phyloP scores from a whole-genome alignment of 352 stramenopile genomes.

The Phytophthora meadii region DNA sequence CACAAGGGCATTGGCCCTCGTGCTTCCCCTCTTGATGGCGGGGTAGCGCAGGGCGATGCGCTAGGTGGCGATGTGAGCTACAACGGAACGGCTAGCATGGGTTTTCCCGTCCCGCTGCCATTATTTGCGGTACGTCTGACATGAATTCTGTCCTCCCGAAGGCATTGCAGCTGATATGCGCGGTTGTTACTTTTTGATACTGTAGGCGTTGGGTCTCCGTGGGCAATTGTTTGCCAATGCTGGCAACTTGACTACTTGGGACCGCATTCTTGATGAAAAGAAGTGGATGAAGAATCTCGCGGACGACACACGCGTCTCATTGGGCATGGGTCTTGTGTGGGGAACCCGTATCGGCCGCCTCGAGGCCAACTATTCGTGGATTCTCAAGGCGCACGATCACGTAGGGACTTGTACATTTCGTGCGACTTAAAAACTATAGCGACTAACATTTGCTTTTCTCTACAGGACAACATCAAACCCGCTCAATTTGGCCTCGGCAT shows the following conservation, averaged over 20 bases:
- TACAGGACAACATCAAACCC: constrained; percentile 87
- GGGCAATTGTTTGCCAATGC: constrained; percentile 92
- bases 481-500: constrained; percentile 86
- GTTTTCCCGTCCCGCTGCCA: constrained; percentile 86
- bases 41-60: constrained; percentile 82
- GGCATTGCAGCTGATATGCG: constrained; percentile 16
- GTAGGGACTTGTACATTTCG: constrained; percentile 46
- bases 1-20: constrained; percentile 91
- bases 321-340: constrained; percentile 89
- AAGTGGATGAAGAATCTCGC: constrained; percentile 92
- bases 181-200: background rate
- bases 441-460: constrained; percentile 8
- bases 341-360: constrained; percentile 87
- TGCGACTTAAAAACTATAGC: background rate
- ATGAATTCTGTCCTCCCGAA: background rate
- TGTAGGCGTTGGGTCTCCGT: constrained; percentile 82
- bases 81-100: constrained; percentile 81
- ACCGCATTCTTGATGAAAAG: constrained; percentile 82
- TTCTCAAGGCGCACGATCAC: constrained; percentile 81
- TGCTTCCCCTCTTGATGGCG: constrained; percentile 86
- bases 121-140: constrained; percentile 74
- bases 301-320: constrained; percentile 86
- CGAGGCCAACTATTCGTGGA: constrained; percentile 93
- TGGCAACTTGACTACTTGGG: constrained; percentile 91
- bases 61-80: constrained; percentile 92